A percentile compares a stretch with the other conserved stretches of the same genome.
These are phyloP conservation scores for Colletotrichum lupini DNA, from an alignment of 2,329 filamentous ascomycete species.

Conservation along the genomic window DNA sequence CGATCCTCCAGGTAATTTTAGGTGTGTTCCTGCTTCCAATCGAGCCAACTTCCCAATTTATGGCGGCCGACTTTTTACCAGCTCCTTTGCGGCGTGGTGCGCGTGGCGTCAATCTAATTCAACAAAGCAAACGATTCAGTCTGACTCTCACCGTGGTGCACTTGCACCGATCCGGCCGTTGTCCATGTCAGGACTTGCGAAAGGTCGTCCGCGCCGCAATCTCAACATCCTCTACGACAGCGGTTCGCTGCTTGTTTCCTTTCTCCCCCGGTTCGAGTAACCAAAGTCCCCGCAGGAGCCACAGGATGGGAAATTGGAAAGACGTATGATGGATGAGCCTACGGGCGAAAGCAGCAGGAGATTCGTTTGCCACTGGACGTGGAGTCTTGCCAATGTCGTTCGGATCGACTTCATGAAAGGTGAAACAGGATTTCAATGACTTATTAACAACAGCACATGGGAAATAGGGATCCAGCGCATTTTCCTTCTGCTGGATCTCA, in stretches of 20 bases:
- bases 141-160: background rate
- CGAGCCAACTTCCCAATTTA: background rate
- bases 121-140: background rate
- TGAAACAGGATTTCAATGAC: background rate
- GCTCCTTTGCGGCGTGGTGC: background rate
- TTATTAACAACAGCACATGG: background rate
- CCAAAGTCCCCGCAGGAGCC: background rate
- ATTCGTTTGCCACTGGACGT: background rate
- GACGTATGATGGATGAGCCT: background rate
- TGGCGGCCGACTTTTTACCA: background rate
- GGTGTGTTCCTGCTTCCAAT: background rate
- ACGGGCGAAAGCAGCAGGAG: background rate
- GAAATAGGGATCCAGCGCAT: background rate
- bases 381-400: background rate
- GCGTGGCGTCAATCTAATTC: background rate
- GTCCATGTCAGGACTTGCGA: background rate
- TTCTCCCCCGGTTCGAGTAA: background rate
- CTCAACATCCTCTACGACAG: background rate
- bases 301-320: background rate
- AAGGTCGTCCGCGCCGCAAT: background rate
- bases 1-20: background rate
- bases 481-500: background rate
- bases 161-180: slow-evolving; percentile 18
- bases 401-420: background rate
- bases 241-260: background rate